Evolutionary conservation across 148 eudicot genomes (phyloP), one percentile per base, ranked within the genome.

Genomic region (Silene conica): DNA sequence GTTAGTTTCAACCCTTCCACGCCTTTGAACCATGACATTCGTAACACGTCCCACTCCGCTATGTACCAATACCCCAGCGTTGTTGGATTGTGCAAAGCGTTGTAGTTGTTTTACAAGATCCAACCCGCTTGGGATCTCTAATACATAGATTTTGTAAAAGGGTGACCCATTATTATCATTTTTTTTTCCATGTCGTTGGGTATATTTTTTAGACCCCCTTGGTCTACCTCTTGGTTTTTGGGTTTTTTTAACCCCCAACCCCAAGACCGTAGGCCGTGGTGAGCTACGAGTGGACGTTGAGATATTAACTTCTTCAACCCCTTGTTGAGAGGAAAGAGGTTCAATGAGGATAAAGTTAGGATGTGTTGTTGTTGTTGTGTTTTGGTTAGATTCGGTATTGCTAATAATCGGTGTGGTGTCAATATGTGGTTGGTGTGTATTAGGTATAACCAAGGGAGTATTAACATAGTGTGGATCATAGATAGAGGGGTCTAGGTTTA

Each of bases 191-290:
- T 31, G 0, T 72, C 75, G 8, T 78, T 83, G 28, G 81, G 79
- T 54, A 50, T 80, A 76, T n/a, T 83, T 83, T 22, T 77, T 83
- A 8, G 86, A 83, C 0, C 86, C 86, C 16, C 58, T 77, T 25
- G 86, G 86, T 68, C 86, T 73, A 9, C 86, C 86, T 5, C 79
- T 68, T 2, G 74, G 69, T 70, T n/a, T 81, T 52, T n/a, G 13
- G 13, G 14, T 67, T 1, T 18, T 28, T 4, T 10, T 6, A 18
- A 3, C 11, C 50, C 0, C 12, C 4, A 68, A 19, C 4, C 41
- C 23, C 61, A 57, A 31, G 3, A 2, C 34, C 34, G 5, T 31
- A 31, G 34, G 34, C 5, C 3, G 34, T 31, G 34, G 5, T 31
- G 34, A 31, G 0, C 34, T 31, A 31, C 5, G 34, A 31, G 34